Base-by-base conservation (phyloP, 306 rosid species). In the Dalbergia oliveri region DNA sequence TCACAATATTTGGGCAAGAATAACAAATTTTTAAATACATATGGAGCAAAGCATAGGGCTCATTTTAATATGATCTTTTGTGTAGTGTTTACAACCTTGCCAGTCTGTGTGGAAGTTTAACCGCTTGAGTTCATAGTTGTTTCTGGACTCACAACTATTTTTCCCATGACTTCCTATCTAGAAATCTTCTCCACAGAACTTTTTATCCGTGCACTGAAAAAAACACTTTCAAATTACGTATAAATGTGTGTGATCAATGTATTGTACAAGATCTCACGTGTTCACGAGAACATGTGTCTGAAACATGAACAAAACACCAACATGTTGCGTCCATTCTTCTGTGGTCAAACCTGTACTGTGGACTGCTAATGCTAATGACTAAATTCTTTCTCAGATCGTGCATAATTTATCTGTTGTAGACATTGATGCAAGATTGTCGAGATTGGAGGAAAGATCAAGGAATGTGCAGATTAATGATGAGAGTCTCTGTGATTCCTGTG, bases 391-490 rank as follows among this genome's bases (percentile, higher is more conserved):
- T 53, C 96, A 95, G 99, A 84, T 95, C 62, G 94, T 95, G 84
- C 99, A 88, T 82, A 91, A 78, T 82, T 83, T 93, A 79, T 93
- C 98, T 78, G 99, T 97, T 19, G 90, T 95, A 21, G 96, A 91
- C 83, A 86, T 88, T 37, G 98, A 95, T 85, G 92, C 98, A n/a
- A 89, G 97, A 73, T 83, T 91, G 82, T 94, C 99, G 70, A 93
- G 94, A 87, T 87, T 95, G 86, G 99, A 91, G 82, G 99, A 95
- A 84, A 95, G 97, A 83, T 91, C 99, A 57, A 91, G 99, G 87
- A 83, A 91, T 58, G 94, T 91, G 43, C 99, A 91, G 89, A 95
- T 95, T 84, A 89, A 93, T 77, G 99, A 95, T 72, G 99, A 95
- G 81, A 95, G 91, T 87, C 96, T 95, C 37, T 95, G 99, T 37